These are phyloP conservation scores for Podospora sp. DNA, from an alignment of 495 filamentous ascomycete species.

Conservation along the genomic window DNA sequence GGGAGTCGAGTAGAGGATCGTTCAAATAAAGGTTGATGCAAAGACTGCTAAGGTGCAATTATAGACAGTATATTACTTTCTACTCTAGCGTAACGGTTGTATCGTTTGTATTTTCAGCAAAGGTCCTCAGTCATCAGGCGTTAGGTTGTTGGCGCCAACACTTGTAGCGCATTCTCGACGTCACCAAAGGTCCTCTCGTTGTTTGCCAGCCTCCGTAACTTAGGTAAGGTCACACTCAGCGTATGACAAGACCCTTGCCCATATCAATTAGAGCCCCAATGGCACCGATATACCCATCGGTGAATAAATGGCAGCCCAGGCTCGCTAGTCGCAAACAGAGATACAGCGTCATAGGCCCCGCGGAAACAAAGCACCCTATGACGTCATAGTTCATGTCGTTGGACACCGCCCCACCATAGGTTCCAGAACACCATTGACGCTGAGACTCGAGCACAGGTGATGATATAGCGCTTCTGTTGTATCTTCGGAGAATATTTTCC, in stretches of 20 bases:
- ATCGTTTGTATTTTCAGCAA: too few relatives aligned
- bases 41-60: background rate
- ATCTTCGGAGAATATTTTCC: background rate
- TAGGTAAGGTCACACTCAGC: background rate
- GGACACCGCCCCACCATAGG: background rate
- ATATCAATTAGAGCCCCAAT: background rate
- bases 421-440: background rate
- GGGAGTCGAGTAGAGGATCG: background rate
- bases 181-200: background rate
- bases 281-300: background rate
- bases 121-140: background rate
- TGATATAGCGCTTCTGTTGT: too few relatives aligned
- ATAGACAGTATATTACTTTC: background rate
- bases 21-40: background rate
- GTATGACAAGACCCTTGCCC: background rate
- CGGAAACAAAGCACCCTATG: conserved; percentile 1
- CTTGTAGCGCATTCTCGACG: background rate
- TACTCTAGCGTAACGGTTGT: too few relatives aligned
- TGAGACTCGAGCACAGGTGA: too few relatives aligned
- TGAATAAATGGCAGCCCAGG: background rate
- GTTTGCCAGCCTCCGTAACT: background rate
- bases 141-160: background rate
- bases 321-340: background rate
- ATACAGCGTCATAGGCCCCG: background rate
- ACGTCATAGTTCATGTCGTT: conserved; percentile 9